A percentile compares a stretch with the other conserved stretches of the same genome.
Evolutionary conservation across 2,329 filamentous ascomycete genomes (phyloP).

Genomic region (Colletotrichum sp.): DNA sequence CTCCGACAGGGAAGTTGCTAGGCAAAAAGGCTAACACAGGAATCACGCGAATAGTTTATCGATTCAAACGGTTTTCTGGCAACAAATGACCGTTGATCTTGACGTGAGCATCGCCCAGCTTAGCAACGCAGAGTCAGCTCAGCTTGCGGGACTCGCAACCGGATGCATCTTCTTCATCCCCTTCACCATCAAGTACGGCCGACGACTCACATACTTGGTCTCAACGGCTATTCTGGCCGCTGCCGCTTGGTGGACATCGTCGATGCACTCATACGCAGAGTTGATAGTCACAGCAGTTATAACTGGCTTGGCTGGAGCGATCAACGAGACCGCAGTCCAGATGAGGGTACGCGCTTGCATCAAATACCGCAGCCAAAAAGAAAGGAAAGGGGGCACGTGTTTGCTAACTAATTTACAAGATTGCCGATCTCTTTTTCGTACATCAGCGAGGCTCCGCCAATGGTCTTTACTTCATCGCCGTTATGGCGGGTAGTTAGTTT

Average conservation of each 20-base stretch:
- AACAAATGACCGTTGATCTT: conserved; percentile 35
- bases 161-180: conserved; percentile 39
- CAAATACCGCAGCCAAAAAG: background rate
- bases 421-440: conserved; percentile 35
- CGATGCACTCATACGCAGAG: conserved; percentile 11
- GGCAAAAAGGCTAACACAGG: background rate
- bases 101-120: conserved; percentile 27
- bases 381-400: background rate
- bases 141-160: conserved; percentile 33
- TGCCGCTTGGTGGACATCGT: conserved; percentile 16
- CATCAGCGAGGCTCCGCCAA: conserved; percentile 34
- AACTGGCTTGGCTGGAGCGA: conserved; percentile 37
- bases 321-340: conserved; percentile 40
- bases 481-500: conserved; percentile 32
- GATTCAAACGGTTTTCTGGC: conserved; percentile 33
- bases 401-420: background rate
- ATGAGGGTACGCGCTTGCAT: conserved; percentile 29
- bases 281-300: conserved; percentile 23
- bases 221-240: conserved; percentile 19
- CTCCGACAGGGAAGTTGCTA: too few relatives aligned
- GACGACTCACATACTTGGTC: conserved; percentile 32
- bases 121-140: conserved; percentile 29
- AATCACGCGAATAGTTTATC: background rate
- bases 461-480: conserved; percentile 32
- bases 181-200: conserved; percentile 36